Evolutionary conservation across 192 early-diverging fungal genomes (phyloP).

Genomic region (Backusella tuberculispora): DNA sequence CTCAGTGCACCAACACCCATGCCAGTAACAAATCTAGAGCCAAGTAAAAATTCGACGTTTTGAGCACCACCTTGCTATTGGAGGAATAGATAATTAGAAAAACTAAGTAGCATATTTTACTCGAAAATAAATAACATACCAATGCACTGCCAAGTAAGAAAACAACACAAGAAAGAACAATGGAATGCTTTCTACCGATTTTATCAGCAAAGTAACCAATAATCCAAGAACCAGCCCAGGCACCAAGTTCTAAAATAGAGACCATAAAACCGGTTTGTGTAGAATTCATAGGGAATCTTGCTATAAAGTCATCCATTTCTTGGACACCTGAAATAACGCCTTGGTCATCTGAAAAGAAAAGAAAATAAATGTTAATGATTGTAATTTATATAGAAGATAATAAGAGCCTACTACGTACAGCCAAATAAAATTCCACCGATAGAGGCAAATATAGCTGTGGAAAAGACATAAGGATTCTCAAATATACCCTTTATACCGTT

Average conservation of each 20-base stretch:
- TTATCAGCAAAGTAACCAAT: slow-evolving; percentile 56
- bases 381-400: neutral
- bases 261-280: slow-evolving; percentile 44
- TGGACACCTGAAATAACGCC: slow-evolving; percentile 44
- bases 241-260: slow-evolving; percentile 63
- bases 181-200: slow-evolving; percentile 68
- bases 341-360: slow-evolving; percentile 37
- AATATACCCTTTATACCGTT: slow-evolving; percentile 36
- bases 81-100: neutral
- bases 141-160: slow-evolving; percentile 52
- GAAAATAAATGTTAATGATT: neutral
- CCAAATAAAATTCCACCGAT: slow-evolving; percentile 43
- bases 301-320: slow-evolving; percentile 39
- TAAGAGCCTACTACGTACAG: slow-evolving; percentile 32
- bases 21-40: slow-evolving; percentile 56
- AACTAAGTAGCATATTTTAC: neutral
- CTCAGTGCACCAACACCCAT: slow-evolving; percentile 55
- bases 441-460: slow-evolving; percentile 42
- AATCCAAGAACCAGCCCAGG: slow-evolving; percentile 63
- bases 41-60: slow-evolving; percentile 47
- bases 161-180: slow-evolving; percentile 61
- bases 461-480: slow-evolving; percentile 37
- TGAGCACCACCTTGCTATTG: slow-evolving; percentile 41
- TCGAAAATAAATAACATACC: slow-evolving; percentile 13
- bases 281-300: slow-evolving; percentile 26